A percentile compares a stretch with the other conserved stretches of the same genome.
phyloP scores from a whole-genome alignment of 805 yeast species.

The Ogataea philodendri region DNA sequence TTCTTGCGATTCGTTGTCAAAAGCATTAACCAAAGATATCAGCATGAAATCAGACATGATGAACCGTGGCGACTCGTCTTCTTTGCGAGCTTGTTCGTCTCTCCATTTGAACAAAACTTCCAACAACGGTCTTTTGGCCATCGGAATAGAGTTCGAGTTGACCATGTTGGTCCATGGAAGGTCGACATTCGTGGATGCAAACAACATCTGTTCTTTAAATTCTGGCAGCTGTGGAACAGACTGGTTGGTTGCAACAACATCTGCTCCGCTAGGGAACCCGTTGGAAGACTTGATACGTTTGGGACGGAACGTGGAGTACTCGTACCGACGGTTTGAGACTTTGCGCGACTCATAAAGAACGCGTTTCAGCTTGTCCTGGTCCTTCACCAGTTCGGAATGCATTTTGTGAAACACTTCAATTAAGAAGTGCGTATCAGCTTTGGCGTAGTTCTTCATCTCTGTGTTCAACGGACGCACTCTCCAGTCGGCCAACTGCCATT shows the following conservation, averaged over 20 bases:
- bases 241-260: conserved; percentile 30
- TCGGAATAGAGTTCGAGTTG: conserved; percentile 61
- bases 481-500: conserved; percentile 97
- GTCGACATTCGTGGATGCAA: conserved; percentile 49
- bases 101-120: conserved; percentile 77
- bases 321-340: conserved; percentile 80
- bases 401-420: conserved; percentile 75
- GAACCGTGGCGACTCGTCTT: conserved; percentile 82
- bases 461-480: conserved; percentile 77
- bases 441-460: conserved; percentile 81
- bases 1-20: conserved; percentile 34
- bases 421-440: conserved; percentile 92
- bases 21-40: conserved; percentile 47
- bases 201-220: conserved; percentile 36
- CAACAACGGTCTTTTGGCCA: conserved; percentile 51
- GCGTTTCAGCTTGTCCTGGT: conserved; percentile 43
- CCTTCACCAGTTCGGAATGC: conserved; percentile 56
- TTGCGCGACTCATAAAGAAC: conserved; percentile 74
- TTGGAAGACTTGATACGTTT: conserved; percentile 11
- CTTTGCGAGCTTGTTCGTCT: conserved; percentile 66
- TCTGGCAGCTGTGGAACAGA: conserved; percentile 30
- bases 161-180: conserved; percentile 66
- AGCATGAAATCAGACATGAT: conserved; percentile 81
- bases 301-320: conserved; percentile 68
- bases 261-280: conserved; percentile 18